These are phyloP conservation scores for Blastobotrys robertii DNA, from an alignment of 805 yeast genomes.

Conservation along the genomic window DNA sequence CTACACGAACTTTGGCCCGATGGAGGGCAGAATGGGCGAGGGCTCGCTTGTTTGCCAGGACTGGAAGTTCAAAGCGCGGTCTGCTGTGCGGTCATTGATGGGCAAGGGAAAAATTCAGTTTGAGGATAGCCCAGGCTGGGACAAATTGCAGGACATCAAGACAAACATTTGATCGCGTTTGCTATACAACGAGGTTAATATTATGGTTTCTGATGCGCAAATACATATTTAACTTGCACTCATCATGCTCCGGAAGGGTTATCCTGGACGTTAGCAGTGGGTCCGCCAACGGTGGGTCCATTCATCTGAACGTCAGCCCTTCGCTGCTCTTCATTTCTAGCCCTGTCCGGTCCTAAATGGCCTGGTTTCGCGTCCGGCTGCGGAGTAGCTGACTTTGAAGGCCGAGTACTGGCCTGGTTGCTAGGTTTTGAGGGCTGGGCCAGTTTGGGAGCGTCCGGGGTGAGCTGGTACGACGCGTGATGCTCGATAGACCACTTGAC, in stretches of 20 bases:
- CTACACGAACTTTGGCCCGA: constrained; percentile 78
- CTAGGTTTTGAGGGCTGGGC: background rate
- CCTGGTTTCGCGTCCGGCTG: no score
- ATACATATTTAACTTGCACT: background rate
- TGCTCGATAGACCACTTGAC: constrained; percentile 28
- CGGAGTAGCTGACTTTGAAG: background rate
- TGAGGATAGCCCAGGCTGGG: constrained; percentile 78
- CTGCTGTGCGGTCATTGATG: constrained; percentile 62
- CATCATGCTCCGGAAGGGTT: background rate
- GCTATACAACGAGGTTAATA: background rate
- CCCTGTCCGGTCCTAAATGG: constrained; percentile 1
- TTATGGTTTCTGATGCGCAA: background rate
- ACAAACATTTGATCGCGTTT: constrained; percentile 12
- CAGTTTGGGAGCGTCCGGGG: constrained; percentile 7
- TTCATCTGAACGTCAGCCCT: constrained; percentile 3
- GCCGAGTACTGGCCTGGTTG: background rate
- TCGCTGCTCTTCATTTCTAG: constrained; percentile 7
- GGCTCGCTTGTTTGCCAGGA: constrained; percentile 83
- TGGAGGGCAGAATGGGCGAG: constrained; percentile 42
- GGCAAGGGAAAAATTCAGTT: constrained; percentile 70
- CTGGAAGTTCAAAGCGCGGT: constrained; percentile 79
- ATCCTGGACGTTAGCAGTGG: background rate
- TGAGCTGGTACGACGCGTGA: constrained; percentile 9
- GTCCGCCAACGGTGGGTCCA: background rate
- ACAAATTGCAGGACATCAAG: constrained; percentile 44